Percentiles rank a stretch among this genome's conserved stretches.
phyloP scores from a whole-genome alignment of 192 early-diverging fungal species.

The Rhizophagus clarus region DNA sequence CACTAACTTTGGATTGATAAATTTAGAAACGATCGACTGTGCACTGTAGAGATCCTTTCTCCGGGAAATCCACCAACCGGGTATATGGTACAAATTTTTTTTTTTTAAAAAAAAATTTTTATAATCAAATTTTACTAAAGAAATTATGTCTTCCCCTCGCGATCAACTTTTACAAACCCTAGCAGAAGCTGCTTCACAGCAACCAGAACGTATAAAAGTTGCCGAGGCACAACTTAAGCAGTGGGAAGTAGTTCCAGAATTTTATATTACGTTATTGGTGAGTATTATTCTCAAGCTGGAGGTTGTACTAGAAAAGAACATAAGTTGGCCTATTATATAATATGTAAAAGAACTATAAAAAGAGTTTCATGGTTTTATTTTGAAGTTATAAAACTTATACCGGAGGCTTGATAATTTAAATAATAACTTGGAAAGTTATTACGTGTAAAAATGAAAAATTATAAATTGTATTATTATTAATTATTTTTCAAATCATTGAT shows the following conservation, averaged over 20 bases:
- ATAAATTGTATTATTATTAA: background rate
- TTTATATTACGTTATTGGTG: conserved; percentile 72
- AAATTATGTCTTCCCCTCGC: conserved; percentile 46
- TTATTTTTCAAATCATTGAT: background rate
- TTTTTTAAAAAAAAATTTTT: conserved; percentile 5
- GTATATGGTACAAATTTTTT: background rate
- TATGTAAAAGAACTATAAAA: no score
- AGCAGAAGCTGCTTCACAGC: conserved; percentile 69
- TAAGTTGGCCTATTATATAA: no score
- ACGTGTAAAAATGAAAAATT: no score
- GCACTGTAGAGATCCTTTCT: no score
- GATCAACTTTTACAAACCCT: conserved; percentile 53
- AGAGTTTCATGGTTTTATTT: no score
- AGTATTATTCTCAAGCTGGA: background rate
- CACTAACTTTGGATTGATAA: no score
- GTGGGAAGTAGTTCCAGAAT: conserved; percentile 74
- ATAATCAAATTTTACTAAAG: background rate
- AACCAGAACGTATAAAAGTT: conserved; percentile 57
- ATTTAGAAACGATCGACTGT: no score
- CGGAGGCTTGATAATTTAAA: no score
- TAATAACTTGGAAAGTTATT: no score
- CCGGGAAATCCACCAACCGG: no score
- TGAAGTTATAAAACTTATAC: no score
- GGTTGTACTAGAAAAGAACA: no score
- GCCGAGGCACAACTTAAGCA: conserved; percentile 69